Evolutionary conservation across 2,329 filamentous ascomycete genomes (phyloP).

Genomic region (Delphinella strobiligena): DNA sequence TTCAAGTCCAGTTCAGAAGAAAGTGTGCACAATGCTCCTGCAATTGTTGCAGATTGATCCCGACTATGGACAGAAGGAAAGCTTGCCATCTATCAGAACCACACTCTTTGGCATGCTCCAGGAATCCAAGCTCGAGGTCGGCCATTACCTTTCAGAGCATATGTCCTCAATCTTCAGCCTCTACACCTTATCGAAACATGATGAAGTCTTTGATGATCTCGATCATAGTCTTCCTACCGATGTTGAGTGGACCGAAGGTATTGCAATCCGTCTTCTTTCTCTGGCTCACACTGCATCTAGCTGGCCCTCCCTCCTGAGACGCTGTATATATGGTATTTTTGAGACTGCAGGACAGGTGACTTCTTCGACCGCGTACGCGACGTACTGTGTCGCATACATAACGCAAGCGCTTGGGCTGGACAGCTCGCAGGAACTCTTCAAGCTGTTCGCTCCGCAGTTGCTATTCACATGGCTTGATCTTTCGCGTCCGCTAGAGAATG

Average conservation of each 20-base stretch:
- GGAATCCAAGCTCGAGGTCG: conserved; percentile 55
- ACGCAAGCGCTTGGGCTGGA: conserved; percentile 52
- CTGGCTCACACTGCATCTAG: conserved; percentile 64
- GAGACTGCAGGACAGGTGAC: conserved; percentile 70
- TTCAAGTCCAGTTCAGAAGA: conserved; percentile 56
- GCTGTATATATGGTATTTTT: conserved; percentile 87
- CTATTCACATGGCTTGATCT: conserved; percentile 77
- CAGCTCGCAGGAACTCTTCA: conserved; percentile 61
- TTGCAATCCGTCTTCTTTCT: conserved; percentile 69
- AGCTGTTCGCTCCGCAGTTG: conserved; percentile 75
- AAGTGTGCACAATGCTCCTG: conserved; percentile 57
- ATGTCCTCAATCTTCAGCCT: conserved; percentile 66
- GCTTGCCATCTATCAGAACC: conserved; percentile 52
- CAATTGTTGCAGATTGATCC: conserved; percentile 55
- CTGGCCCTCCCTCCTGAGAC: conserved; percentile 77
- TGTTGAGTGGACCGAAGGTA: conserved; percentile 61
- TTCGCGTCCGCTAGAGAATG: conserved; percentile 48
- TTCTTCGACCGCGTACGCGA: conserved; percentile 56
- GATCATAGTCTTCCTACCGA: conserved; percentile 67
- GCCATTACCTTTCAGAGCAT: conserved; percentile 59
- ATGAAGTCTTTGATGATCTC: conserved; percentile 73
- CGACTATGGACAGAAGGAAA: conserved; percentile 49
- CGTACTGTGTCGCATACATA: conserved; percentile 56
- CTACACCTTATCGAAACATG: conserved; percentile 73
- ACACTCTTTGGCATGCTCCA: conserved; percentile 63